phyloP scores from a whole-genome alignment of 768 basidiomycete species.

The Daedaleopsis sinensis region DNA sequence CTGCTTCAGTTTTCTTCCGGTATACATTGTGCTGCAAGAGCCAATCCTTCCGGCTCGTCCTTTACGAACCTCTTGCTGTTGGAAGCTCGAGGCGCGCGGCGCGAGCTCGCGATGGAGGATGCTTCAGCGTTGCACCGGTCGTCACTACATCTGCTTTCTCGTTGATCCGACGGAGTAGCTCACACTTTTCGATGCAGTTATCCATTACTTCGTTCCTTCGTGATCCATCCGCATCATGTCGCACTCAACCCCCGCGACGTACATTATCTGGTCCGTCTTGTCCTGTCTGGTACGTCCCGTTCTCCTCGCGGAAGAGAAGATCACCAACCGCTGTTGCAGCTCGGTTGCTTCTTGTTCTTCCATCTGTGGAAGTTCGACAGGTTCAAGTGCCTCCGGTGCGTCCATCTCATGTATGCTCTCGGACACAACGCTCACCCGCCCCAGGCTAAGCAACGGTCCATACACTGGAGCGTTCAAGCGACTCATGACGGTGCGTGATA shows the following conservation, averaged over 20 bases:
- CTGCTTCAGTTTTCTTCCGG: background rate
- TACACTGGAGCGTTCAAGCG: slow-evolving; percentile 80
- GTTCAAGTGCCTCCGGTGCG: slow-evolving; percentile 72
- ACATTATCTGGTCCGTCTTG: slow-evolving; percentile 66
- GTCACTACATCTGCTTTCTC: background rate
- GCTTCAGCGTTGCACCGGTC: no score
- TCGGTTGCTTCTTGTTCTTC: slow-evolving; percentile 64
- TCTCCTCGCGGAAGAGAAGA: background rate
- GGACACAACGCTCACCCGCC: background rate
- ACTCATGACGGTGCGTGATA: slow-evolving; percentile 70
- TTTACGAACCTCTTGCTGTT: no score
- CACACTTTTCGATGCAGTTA: background rate
- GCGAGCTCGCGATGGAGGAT: no score
- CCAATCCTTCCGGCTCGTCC: no score
- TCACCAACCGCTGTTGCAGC: slow-evolving; percentile 37
- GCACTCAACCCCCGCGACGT: slow-evolving; percentile 61
- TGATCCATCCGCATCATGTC: slow-evolving; percentile 46
- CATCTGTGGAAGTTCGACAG: slow-evolving; percentile 83
- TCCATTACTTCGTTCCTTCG: slow-evolving; percentile 9
- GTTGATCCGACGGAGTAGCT: background rate
- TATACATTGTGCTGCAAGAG: no score
- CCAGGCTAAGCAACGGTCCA: slow-evolving; percentile 72
- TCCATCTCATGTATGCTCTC: background rate
- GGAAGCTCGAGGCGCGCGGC: no score
- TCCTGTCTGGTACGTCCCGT: slow-evolving; percentile 47